Percentiles rank a stretch among this genome's conserved stretches.
phyloP scores from a whole-genome alignment of 1,284 basidiomycete genomes.

The Sporisorium exsertum region DNA sequence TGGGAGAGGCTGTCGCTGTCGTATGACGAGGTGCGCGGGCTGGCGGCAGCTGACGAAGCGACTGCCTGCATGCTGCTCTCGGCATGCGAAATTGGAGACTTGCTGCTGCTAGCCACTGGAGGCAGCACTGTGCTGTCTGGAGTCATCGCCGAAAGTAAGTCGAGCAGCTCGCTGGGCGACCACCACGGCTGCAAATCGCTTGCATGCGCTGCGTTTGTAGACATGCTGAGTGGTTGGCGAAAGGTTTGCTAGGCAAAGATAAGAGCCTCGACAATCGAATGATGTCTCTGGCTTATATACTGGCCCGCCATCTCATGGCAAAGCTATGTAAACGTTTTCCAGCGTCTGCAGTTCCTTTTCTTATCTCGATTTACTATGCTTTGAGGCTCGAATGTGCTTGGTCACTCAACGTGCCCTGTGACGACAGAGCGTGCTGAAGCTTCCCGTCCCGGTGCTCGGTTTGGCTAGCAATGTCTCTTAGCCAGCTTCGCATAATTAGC shows the following conservation, averaged over 20 bases:
- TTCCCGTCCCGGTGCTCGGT: too few species aligned
- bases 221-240: neutral
- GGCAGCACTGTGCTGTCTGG: neutral
- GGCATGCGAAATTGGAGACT: neutral
- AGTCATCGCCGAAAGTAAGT: neutral
- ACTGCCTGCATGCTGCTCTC: neutral
- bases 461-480: neutral
- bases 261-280: too few species aligned
- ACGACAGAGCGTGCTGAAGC: too few species aligned
- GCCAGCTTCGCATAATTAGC: neutral
- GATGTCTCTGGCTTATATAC: neutral
- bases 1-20: neutral
- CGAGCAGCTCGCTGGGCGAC: conserved; percentile 1
- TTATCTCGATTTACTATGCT: too few species aligned
- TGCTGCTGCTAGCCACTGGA: neutral
- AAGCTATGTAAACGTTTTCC: too few species aligned
- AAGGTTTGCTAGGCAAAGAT: neutral
- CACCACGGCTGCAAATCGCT: neutral
- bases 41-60: neutral
- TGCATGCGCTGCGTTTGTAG: neutral
- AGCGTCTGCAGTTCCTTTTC: too few species aligned
- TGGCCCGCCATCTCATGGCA: neutral
- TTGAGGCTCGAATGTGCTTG: too few species aligned
- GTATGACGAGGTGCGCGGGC: neutral
- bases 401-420: too few species aligned